Base-by-base conservation (phyloP, 805 yeast genomes). In the Grigorovia humatica region DNA sequence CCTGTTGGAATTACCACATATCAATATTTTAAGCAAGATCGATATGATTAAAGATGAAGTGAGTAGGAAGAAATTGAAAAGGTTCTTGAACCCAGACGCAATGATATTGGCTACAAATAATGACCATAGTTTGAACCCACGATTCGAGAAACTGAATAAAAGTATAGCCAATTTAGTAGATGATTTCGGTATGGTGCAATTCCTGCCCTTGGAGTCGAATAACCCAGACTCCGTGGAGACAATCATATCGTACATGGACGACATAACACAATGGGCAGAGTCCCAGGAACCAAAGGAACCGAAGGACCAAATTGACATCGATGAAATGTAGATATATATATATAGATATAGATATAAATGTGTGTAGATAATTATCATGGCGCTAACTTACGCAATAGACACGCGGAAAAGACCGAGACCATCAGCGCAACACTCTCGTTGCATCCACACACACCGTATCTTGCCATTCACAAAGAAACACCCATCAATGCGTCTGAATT, bases 171-270 rank as follows among this genome's bases (percentile, higher is more conserved):
- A 85, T 56, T 73, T 93, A 58, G 95, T 90, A 40, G 98, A 93
- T 64, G 99, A 93, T 62, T 93, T 93, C 66, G 99, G 99, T 7
- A 93, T 93, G 99, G 97, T 93, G 2, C 97, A 93, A 65, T 93
- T 89, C 63, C 71, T 93, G 57, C 98, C 99, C 0, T 74, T 93
- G 56, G 95, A 89, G 63, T 81, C 88, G 9, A 84, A 82, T 46
- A 78, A 80, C 54, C 81, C 88, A 47, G 88, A 82, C 44, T 79
- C 88, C 47, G 83, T 93, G 20, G 80, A 83, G 12, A 83, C 89
- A 0, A 91, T 93, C 51, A 74, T 93, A 57, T 85, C 95, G 63
- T 89, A 89, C 65, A 86, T 93, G 20, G 99, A 93, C 64, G 99
- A 93, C 66, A 85, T 91, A 30, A 93, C 99, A 0, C 99, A 93